phyloP scores from a whole-genome alignment of 2,329 filamentous ascomycete species.

The Proliferodiscus dingleyae region DNA sequence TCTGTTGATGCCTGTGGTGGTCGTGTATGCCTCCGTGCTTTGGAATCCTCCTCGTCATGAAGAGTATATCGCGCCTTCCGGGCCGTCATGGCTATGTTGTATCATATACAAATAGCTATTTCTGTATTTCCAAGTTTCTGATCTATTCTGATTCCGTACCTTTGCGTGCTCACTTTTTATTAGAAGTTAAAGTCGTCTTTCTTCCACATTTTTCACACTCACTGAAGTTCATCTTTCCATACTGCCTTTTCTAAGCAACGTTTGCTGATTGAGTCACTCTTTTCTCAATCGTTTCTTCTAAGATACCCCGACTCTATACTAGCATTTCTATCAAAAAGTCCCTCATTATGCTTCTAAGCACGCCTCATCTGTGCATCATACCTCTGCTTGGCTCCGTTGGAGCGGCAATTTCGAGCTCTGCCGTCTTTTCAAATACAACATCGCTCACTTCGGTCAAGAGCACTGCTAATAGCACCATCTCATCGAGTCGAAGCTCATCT shows the following conservation, averaged over 20 bases:
- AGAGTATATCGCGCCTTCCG: not conserved
- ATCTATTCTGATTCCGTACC: no score
- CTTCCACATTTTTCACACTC: not conserved
- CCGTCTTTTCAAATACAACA: not conserved
- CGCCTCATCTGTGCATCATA: not conserved
- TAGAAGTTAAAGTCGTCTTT: no score
- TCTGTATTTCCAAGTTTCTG: no score
- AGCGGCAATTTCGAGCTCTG: not conserved
- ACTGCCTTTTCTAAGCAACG: not conserved
- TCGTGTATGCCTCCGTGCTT: not conserved
- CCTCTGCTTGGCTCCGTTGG: not conserved
- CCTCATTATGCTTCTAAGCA: not conserved
- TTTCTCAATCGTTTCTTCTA: not conserved
- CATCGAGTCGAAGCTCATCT: not conserved
- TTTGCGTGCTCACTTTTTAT: no score
- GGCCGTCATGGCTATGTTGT: not conserved
- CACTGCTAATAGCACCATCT: not conserved
- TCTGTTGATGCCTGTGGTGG: no score
- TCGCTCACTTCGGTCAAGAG: not conserved
- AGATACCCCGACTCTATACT: not conserved
- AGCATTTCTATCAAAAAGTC: conserved; percentile 1
- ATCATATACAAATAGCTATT: not conserved
- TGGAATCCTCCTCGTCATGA: not conserved
- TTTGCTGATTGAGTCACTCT: not conserved
- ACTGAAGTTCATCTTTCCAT: not conserved